These are phyloP conservation scores for Oehlia diaphana DNA, from an alignment of 192 early-diverging fungal genomes.

Conservation along the genomic window DNA sequence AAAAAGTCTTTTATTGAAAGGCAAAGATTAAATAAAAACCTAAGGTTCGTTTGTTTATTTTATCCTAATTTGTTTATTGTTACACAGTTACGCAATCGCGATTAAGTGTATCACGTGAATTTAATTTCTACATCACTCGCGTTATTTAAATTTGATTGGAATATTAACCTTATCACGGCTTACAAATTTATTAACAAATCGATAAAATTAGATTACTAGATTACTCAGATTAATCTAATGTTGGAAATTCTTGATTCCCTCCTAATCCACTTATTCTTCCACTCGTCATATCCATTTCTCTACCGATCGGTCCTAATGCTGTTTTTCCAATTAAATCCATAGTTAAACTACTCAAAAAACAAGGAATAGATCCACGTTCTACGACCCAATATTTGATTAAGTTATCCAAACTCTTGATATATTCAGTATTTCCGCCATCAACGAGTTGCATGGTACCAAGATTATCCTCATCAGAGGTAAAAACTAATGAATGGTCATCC, in stretches of 20 bases:
- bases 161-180: too few relatives aligned
- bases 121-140: neutral
- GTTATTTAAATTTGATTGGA: neutral
- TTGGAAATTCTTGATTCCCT: neutral
- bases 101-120: too few relatives aligned
- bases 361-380: constrained; percentile 74
- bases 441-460: constrained; percentile 65
- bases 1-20: too few relatives aligned
- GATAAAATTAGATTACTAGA: too few relatives aligned
- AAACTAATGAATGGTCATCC: constrained; percentile 71
- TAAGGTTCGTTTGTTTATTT: too few relatives aligned
- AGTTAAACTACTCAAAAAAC: constrained; percentile 76
- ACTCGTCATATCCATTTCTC: constrained; percentile 3
- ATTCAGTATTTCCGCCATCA: constrained; percentile 66
- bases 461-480: constrained; percentile 65
- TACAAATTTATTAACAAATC: too few relatives aligned
- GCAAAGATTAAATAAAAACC: too few relatives aligned
- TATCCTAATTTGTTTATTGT: too few relatives aligned
- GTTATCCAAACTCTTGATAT: constrained; percentile 55
- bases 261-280: neutral
- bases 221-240: neutral
- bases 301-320: neutral
- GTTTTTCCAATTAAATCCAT: constrained; percentile 60
- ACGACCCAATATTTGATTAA: constrained; percentile 67
- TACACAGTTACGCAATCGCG: too few relatives aligned